These are phyloP conservation scores for Podaxis sp. DNA, from an alignment of 768 basidiomycete genomes.

Conservation along the genomic window DNA sequence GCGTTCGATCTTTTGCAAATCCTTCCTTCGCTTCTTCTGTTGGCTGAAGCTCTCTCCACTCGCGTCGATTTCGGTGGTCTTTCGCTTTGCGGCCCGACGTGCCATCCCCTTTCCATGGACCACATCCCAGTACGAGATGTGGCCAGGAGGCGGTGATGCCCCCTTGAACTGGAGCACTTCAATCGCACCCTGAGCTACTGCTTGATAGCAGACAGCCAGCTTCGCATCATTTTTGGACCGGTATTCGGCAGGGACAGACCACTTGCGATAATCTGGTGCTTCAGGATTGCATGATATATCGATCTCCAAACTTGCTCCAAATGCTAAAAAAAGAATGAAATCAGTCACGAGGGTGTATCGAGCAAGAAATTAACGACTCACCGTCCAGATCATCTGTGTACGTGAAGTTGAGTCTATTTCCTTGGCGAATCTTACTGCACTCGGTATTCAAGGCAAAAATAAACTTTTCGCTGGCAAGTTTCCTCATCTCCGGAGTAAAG, in stretches of 20 bases:
- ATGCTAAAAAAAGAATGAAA: background rate
- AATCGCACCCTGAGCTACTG: conserved; percentile 54
- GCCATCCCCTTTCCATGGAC: background rate
- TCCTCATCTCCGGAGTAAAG: conserved; percentile 44
- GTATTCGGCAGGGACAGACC: conserved; percentile 49
- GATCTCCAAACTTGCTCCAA: conserved; percentile 8
- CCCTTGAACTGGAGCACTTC: conserved; percentile 63
- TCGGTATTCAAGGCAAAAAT: conserved; percentile 46
- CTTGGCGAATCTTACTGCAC: conserved; percentile 40
- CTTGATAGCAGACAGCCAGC: conserved; percentile 51
- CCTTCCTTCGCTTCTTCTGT: conserved; percentile 11
- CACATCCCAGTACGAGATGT: conserved; percentile 38
- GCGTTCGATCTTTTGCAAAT: background rate
- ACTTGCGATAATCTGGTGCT: conserved; percentile 30
- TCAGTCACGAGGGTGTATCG: background rate
- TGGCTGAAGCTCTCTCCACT: background rate
- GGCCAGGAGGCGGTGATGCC: conserved; percentile 37
- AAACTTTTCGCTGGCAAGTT: conserved; percentile 43
- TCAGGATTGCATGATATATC: conserved; percentile 8
- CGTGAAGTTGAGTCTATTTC: conserved; percentile 38
- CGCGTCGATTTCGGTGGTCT: conserved; percentile 1
- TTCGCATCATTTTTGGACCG: conserved; percentile 62
- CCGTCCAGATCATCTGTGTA: conserved; percentile 52
- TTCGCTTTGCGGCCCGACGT: background rate
- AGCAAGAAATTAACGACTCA: conserved; percentile 23